Conservation (phyloP, 257 asterid species). For the Nicotiana tomentosiformis region DNA sequence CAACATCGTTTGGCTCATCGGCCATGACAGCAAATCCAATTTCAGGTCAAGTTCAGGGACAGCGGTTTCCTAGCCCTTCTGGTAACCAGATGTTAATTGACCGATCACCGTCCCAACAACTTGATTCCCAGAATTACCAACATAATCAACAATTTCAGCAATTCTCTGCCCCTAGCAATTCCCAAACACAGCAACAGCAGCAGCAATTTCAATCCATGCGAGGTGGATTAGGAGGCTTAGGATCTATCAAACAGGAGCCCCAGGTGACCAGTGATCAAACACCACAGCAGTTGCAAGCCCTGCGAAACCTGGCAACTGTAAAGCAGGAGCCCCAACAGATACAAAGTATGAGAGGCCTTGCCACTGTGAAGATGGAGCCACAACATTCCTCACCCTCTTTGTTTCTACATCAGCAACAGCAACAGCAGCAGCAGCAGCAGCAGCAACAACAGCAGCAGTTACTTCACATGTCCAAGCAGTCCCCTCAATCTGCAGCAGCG, state of each 20-base stretch:
- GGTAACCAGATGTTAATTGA: slow-evolving; percentile 57
- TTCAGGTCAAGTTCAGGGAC: slow-evolving; percentile 65
- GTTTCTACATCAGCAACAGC: slow-evolving; percentile 67
- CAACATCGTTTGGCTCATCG: slow-evolving; percentile 42
- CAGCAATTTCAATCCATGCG: slow-evolving; percentile 69
- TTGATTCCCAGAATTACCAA: slow-evolving; percentile 48
- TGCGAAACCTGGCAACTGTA: slow-evolving; percentile 52
- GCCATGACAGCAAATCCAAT: slow-evolving; percentile 38
- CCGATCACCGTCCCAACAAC: slow-evolving; percentile 59
- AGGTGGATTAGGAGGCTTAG: slow-evolving; percentile 53
- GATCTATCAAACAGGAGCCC: slow-evolving; percentile 65
- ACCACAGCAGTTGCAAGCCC: slow-evolving; percentile 55
- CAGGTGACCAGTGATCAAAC: slow-evolving; percentile 56
- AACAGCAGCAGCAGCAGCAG: slow-evolving; percentile 40
- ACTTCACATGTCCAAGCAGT: slow-evolving; percentile 53
- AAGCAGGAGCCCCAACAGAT: slow-evolving; percentile 73
- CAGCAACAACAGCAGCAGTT: slow-evolving; percentile 30
- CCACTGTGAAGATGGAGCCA: slow-evolving; percentile 67
- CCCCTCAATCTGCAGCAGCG: slow-evolving; percentile 66
- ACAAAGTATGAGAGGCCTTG: slow-evolving; percentile 53
- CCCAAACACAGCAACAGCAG: slow-evolving; percentile 58
- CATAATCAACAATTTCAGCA: slow-evolving; percentile 71
- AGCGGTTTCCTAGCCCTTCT: slow-evolving; percentile 50
- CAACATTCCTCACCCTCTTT: slow-evolving; percentile 70
- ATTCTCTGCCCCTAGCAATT: slow-evolving; percentile 48